Evolutionary conservation across 2,329 filamentous ascomycete species (phyloP).

Genomic region (Colletotrichum sp.): DNA sequence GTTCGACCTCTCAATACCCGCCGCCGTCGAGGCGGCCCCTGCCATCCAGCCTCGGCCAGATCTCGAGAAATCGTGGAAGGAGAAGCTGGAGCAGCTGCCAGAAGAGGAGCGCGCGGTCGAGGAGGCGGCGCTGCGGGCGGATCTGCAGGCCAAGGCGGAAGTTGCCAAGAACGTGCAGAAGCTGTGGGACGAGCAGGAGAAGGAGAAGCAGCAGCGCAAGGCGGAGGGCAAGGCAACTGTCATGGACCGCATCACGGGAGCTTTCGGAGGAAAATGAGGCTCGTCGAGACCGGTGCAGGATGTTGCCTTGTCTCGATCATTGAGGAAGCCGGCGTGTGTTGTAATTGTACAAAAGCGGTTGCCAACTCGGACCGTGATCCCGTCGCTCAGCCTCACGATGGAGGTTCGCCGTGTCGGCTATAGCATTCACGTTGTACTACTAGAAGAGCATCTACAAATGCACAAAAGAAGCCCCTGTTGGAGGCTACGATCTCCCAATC

Average conservation of each 20-base stretch:
- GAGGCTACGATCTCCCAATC: not conserved
- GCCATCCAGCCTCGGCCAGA: constrained; percentile 42
- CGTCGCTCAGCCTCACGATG: not conserved
- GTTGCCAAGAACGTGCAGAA: constrained; percentile 61
- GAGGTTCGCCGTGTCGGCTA: not conserved
- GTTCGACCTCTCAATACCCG: constrained; percentile 62
- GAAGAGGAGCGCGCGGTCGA: constrained; percentile 66
- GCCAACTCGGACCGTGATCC: not conserved
- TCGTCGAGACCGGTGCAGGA: not conserved
- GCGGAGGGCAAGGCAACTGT: constrained; percentile 57
- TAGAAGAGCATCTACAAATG: constrained; percentile 7
- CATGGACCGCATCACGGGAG: constrained; percentile 42
- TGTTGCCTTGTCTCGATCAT: not conserved
- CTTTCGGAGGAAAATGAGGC: constrained; percentile 27
- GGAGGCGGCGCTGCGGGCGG: constrained; percentile 67
- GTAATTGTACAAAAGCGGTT: not conserved
- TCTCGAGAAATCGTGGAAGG: constrained; percentile 56
- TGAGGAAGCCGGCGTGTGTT: not conserved
- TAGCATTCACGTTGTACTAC: constrained; percentile 12
- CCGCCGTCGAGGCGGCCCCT: constrained; percentile 8
- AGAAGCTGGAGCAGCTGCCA: constrained; percentile 62
- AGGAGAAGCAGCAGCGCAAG: constrained; percentile 59
- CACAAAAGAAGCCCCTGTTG: not conserved
- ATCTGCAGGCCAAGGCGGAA: constrained; percentile 65
- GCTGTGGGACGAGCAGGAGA: constrained; percentile 61